These are phyloP conservation scores for Telfairia occidentalis DNA, from an alignment of 331 rosid genomes.

Conservation along the genomic window DNA sequence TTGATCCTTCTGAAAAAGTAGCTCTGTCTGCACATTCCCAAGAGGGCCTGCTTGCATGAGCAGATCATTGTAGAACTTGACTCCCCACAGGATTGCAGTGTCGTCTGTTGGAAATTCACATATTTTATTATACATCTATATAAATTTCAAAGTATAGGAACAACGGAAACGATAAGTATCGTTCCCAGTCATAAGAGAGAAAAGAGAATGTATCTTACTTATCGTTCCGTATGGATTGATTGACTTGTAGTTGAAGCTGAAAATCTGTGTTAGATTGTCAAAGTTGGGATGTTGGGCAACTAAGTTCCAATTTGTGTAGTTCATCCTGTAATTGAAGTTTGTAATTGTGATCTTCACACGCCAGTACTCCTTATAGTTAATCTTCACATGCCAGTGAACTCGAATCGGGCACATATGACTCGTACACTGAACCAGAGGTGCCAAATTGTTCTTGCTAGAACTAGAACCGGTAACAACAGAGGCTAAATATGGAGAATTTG, in stretches of 20 bases:
- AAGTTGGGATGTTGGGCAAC: slow-evolving; percentile 84
- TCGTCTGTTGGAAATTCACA: slow-evolving; percentile 59
- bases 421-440: slow-evolving; percentile 69
- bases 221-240: slow-evolving; percentile 51
- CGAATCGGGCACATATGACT: slow-evolving; percentile 81
- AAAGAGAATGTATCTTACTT: slow-evolving; percentile 36
- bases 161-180: not conserved
- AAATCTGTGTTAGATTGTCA: slow-evolving; percentile 61
- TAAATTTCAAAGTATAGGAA: not conserved
- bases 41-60: slow-evolving; percentile 63
- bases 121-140: not conserved
- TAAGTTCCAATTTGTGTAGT: slow-evolving; percentile 80
- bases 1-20: slow-evolving; percentile 56
- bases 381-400: slow-evolving; percentile 85
- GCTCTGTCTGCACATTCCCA: slow-evolving; percentile 87
- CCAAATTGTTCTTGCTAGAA: slow-evolving; percentile 17
- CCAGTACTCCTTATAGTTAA: slow-evolving; percentile 77
- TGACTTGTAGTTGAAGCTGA: slow-evolving; percentile 72
- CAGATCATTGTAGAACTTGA: slow-evolving; percentile 73
- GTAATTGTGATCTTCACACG: slow-evolving; percentile 73
- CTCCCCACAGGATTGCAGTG: slow-evolving; percentile 84
- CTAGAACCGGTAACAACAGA: slow-evolving; percentile 39
- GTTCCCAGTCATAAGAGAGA: not conserved
- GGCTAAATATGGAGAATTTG: slow-evolving; percentile 39
- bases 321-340: slow-evolving; percentile 70